Base-by-base conservation (phyloP, 2,329 filamentous ascomycete species). In the Ophiostoma sp. region DNA sequence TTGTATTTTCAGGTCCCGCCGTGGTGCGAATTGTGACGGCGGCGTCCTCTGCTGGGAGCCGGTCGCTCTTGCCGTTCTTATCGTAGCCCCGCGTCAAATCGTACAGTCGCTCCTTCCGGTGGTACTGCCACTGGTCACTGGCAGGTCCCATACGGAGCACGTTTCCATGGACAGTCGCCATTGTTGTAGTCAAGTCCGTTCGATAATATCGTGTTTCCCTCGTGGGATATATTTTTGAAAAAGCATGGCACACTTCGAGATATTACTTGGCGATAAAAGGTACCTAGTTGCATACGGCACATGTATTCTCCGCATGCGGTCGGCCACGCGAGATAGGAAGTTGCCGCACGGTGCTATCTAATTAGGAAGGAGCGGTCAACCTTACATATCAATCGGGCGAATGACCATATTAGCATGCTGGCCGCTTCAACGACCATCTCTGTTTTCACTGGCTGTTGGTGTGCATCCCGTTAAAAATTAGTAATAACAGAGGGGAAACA, bases 1-100 rank as follows among this genome's bases (percentile, higher is more conserved):
- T 86, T 84, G 79, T 87, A 86, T 64, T 86, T n/a, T 83, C 82
- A 25, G 80, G 80, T 8, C 77, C 74, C 6, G 85, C 82, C 22
- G 80, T 80, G 52, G 87, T 79, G 11, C 79, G 80, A 68, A 86
- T 77, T 12, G 78, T 78, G 12, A 80, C 77, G 36, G 79, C 79
- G 9, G 81, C 79, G 17, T 73, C 63, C 8, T 81, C 7, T 74
- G 78, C 17, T 80, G 52, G 31, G 36, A 22, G 57, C 50, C 19
- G 28, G 33, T 42, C 59, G 36, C 15, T 36, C 9, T 64, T 22
- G 36, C n/a, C 61, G 36, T 66, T 31, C 61, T 66, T 25, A 28
- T 45, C 61, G 36, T 28, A 45, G 6, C 77, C 36, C 22, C 73
- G 39, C 48, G 79, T 79, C 36, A 80, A 75, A 72, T 80, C 79